Evolutionary conservation across 2,329 filamentous ascomycete species (phyloP).

Genomic region (Trichophyton schoenleinii): DNA sequence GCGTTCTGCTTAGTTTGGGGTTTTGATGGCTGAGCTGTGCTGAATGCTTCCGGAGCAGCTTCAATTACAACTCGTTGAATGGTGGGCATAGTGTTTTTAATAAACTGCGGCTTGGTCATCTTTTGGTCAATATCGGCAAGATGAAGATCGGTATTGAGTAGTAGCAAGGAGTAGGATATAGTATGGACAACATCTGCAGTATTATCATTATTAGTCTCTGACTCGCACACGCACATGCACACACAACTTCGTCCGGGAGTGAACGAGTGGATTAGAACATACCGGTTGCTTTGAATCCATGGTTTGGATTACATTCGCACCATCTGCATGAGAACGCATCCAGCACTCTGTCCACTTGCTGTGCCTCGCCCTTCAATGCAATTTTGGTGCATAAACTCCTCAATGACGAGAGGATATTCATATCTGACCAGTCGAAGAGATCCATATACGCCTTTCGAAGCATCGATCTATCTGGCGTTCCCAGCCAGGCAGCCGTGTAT

Average conservation of each 20-base stretch:
- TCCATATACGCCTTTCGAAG: slow-evolving; percentile 76
- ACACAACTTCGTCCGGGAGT: not conserved
- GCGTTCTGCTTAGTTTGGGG: not conserved
- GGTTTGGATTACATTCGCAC: slow-evolving; percentile 84
- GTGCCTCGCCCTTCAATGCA: slow-evolving; percentile 78
- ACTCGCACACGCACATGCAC: not conserved
- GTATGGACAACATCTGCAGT: slow-evolving; percentile 79
- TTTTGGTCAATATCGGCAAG: slow-evolving; percentile 89
- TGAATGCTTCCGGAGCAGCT: slow-evolving; percentile 54
- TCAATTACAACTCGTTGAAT: slow-evolving; percentile 66
- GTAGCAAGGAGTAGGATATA: slow-evolving; percentile 88
- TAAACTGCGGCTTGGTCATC: slow-evolving; percentile 89
- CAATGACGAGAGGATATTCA: slow-evolving; percentile 67
- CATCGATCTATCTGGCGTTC: slow-evolving; percentile 43
- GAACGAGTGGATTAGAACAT: slow-evolving; percentile 23
- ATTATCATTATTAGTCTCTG: slow-evolving; percentile 1
- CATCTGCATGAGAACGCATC: slow-evolving; percentile 80
- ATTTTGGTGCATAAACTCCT: slow-evolving; percentile 71
- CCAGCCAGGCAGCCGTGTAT: slow-evolving; percentile 77
- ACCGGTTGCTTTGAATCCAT: slow-evolving; percentile 85
- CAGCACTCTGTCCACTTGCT: slow-evolving; percentile 90
- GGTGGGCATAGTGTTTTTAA: slow-evolving; percentile 91
- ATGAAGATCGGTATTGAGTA: slow-evolving; percentile 92
- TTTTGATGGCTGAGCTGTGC: slow-evolving; percentile 34
- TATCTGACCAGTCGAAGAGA: slow-evolving; percentile 70